Conservation (phyloP, 768 basidiomycete genomes). For the Gloeostereum incarnatum region DNA sequence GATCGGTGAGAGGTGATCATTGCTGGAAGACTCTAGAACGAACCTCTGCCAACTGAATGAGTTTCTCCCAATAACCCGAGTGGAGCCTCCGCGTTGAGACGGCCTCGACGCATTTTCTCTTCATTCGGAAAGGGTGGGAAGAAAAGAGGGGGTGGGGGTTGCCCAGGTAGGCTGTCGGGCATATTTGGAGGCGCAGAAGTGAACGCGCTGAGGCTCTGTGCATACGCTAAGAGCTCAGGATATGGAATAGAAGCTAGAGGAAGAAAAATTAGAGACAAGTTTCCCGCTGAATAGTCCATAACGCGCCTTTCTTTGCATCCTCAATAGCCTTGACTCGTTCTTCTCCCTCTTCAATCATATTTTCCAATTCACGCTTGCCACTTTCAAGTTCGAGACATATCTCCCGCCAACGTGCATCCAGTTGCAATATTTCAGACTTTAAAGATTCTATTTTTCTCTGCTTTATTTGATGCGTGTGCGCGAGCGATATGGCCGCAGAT, state of each 20-base stretch:
- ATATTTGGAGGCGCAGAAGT: slow-evolving; percentile 86
- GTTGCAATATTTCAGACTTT: slow-evolving; percentile 57
- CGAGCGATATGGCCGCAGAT: slow-evolving; percentile 54
- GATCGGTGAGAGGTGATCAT: slow-evolving; percentile 6
- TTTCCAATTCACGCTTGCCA: slow-evolving; percentile 62
- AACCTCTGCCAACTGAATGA: slow-evolving; percentile 72
- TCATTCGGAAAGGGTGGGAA: slow-evolving; percentile 90
- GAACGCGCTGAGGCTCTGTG: slow-evolving; percentile 77
- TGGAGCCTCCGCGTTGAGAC: slow-evolving; percentile 72
- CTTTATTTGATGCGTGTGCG: slow-evolving; percentile 65
- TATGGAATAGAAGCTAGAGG: slow-evolving; percentile 66
- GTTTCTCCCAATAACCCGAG: slow-evolving; percentile 74
- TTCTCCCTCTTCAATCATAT: slow-evolving; percentile 67
- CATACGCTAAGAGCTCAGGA: slow-evolving; percentile 76
- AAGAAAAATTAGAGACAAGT: slow-evolving; percentile 2
- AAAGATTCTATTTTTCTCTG: slow-evolving; percentile 67
- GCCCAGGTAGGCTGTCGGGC: slow-evolving; percentile 63
- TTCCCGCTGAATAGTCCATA: neutral
- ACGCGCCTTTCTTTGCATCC: slow-evolving; percentile 60
- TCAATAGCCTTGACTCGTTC: slow-evolving; percentile 61
- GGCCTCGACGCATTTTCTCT: slow-evolving; percentile 82
- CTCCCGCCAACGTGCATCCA: slow-evolving; percentile 61
- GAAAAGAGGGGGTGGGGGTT: slow-evolving; percentile 70
- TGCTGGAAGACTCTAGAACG: slow-evolving; percentile 15
- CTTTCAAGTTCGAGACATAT: slow-evolving; percentile 57